Evolutionary conservation across 306 rosid species (phyloP), one percentile per base, ranked within the genome.

Genomic region (Prunus padus): DNA sequence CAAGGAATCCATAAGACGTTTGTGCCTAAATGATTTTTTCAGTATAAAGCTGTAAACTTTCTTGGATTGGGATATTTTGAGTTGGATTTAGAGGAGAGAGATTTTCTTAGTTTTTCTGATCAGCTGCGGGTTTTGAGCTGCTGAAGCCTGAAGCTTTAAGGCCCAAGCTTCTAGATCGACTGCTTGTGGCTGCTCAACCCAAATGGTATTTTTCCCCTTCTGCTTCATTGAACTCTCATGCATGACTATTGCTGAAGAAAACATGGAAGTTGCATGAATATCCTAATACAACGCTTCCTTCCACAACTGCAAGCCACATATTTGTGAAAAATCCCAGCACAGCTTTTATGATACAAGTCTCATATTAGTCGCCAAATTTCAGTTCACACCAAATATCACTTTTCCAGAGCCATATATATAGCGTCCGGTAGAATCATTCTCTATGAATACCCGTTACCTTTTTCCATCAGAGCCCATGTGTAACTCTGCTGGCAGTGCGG

Each of bases 391-490:
- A 52, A n/a, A 61, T 31, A 4, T 15, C 68, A 19, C 18, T 64
- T 64, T 15, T 64, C 20, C 19, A 64, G 18, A 18, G 22, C 69
- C 69, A 8, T 33, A 60, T 7, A 18, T 26, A 76, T 37, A 77
- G 74, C 67, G 16, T 55, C 74, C 72, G 20, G 51, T 15, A 51
- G 22, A 74, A 69, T 56, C 23, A 30, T 25, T 74, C 47, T 15
- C 45, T 44, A 83, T 91, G 92, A 84, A 81, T 75, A 69, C 80
- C 75, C 76, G 89, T 73, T 76, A 82, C 84, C 69, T 76, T 37
- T 77, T 63, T 57, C 84, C 72, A 49, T 60, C 83, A 61, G 87
- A 69, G 18, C 28, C 84, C 20, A 68, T 80, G 83, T 83, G 82
- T 59, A 82, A 67, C 31, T 76, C 89, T 10, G 76, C 87, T 11